phyloP scores from a whole-genome alignment of 176 grass and related monocot species.

The Puya raimondii region DNA sequence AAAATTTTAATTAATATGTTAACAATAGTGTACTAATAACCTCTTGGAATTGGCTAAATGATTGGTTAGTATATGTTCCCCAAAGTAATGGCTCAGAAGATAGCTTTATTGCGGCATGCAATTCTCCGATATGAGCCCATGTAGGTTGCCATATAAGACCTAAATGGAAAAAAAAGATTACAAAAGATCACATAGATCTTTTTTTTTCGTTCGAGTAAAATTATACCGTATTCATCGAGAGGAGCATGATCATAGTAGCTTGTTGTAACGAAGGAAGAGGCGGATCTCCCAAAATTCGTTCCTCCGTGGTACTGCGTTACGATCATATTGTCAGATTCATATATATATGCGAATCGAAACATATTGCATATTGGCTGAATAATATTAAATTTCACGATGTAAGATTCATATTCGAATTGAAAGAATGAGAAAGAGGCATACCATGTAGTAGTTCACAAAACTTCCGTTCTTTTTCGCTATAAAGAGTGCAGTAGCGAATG shows the following conservation, averaged over 20 bases:
- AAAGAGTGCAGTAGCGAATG: conserved; percentile 66
- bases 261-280: conserved; percentile 74
- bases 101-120: conserved; percentile 63
- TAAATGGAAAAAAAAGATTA: conserved; percentile 19
- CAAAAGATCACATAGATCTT: background rate
- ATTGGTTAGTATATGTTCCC: conserved; percentile 52
- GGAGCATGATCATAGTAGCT: conserved; percentile 92
- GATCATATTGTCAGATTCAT: conserved; percentile 11
- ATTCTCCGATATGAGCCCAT: conserved; percentile 83
- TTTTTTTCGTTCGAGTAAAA: conserved; percentile 2
- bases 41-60: conserved; percentile 66
- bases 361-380: background rate
- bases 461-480: conserved; percentile 76
- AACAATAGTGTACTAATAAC: conserved; percentile 20
- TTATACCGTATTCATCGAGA: conserved; percentile 89
- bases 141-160: conserved; percentile 81
- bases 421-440: conserved; percentile 17
- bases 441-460: conserved; percentile 99
- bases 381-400: no score
- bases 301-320: conserved; percentile 80
- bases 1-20: no score
- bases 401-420: no score
- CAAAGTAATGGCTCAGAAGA: conserved; percentile 50
- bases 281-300: conserved; percentile 85
- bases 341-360: background rate